Evolutionary conservation across 768 basidiomycete genomes (phyloP).

Genomic region (Russula lepida): DNA sequence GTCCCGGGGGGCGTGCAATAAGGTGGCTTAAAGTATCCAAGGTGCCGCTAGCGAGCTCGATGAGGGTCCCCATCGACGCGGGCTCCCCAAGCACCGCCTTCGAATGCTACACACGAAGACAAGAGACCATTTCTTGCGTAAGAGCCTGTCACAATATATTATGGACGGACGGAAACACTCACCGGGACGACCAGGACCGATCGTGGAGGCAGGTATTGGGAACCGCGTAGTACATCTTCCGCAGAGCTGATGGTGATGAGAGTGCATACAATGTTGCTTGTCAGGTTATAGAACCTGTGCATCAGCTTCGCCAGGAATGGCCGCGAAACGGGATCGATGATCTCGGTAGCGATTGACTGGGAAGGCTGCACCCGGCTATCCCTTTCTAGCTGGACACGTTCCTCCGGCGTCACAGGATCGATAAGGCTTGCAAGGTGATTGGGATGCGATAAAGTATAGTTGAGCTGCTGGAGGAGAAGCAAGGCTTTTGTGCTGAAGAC

Average conservation of each 20-base stretch:
- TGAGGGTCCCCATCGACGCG: conserved; percentile 75
- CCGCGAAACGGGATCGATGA: conserved; percentile 55
- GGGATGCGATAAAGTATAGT: conserved; percentile 86
- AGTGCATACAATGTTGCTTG: conserved; percentile 59
- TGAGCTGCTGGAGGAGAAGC: conserved; percentile 44
- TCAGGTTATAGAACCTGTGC: conserved; percentile 62
- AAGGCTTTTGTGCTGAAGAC: conserved; percentile 63
- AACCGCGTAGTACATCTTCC: conserved; percentile 53
- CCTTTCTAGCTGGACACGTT: conserved; percentile 59
- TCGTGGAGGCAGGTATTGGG: conserved; percentile 63
- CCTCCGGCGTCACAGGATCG: conserved; percentile 72
- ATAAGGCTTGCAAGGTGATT: conserved; percentile 77
- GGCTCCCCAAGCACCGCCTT: conserved; percentile 79
- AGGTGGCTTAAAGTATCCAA: conserved; percentile 61
- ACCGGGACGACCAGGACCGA: conserved; percentile 70
- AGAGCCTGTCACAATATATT: not conserved
- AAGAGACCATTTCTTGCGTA: not conserved
- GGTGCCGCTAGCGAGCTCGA: conserved; percentile 76
- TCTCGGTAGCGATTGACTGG: conserved; percentile 33
- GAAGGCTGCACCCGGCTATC: conserved; percentile 33
- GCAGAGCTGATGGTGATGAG: conserved; percentile 63
- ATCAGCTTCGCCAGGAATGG: conserved; percentile 67
- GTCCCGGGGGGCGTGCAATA: conserved; percentile 49
- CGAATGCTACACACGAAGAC: conserved; percentile 50
- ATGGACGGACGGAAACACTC: conserved; percentile 26